Evolutionary conservation across 306 rosid species (phyloP), one percentile per base, ranked within the genome.

Genomic region (Vigna radiata): DNA sequence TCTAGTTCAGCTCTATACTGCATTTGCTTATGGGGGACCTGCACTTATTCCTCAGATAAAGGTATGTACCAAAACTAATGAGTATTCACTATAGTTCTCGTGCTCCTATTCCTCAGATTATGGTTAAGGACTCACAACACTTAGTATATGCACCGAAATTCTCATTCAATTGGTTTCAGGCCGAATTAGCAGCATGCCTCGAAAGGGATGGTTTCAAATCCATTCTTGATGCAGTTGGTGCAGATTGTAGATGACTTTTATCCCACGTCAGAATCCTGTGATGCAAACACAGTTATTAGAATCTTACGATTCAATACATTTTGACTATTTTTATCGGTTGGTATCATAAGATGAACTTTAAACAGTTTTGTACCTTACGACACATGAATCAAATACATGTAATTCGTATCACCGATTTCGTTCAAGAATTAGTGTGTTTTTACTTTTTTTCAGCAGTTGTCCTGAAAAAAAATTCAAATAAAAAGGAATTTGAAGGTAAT

Each of bases 181-280:
- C 87, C 43, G 98, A 95, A 77, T 77, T 95, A 52, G 88, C 93
- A 7, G 88, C 86, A 47, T 92, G 97, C 90, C 82, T 95, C 76
- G 98, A 95, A 84, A 87, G 88, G 85, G 98, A 95, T 70, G 98
- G 98, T 64, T 95, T 89, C 90, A 95, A 92, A 81, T 88, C 93
- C 37, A 14, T 95, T 53, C 4, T 81, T 61, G 98, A 92, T 19
- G 98, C 98, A 70, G 91, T 95, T 69, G 98, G 98, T 63, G 96
- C 97, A 68, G 98, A 95, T 79, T 90, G 86, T 81, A 85, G 93
- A 82, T 88, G 79, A 75, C 77, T 37, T 68, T 68, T 13, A 70
- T 70, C 10, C 79, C 53, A 6, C 43, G 15, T 67, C 41, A 48
- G 18, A 68, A 62, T 25, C 19, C 64, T 1, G 1, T 56, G 76